A percentile compares a stretch with the other conserved stretches of the same genome.
These are phyloP conservation scores for Vitis hybrid DNA, from an alignment of 177 flowering plant species.

Conservation along the genomic window DNA sequence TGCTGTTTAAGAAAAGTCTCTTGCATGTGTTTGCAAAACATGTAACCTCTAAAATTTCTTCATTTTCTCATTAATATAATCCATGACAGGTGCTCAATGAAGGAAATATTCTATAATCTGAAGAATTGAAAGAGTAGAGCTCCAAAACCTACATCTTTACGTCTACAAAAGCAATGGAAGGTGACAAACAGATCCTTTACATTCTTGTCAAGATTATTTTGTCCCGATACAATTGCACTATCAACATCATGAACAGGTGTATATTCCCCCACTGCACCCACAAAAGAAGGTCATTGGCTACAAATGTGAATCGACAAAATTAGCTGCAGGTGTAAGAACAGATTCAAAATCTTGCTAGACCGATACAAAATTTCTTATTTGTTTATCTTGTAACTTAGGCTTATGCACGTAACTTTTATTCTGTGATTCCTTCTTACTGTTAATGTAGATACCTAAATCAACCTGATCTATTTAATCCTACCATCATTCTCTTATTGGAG, in stretches of 20 bases:
- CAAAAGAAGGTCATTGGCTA: background rate
- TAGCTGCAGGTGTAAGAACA: background rate
- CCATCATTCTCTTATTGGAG: background rate
- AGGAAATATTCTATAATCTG: background rate
- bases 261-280: conserved; percentile 29
- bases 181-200: conserved; percentile 71
- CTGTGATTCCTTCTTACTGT: too few relatives aligned
- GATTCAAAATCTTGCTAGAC: background rate
- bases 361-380: background rate
- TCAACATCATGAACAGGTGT: conserved; percentile 22
- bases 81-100: too few relatives aligned
- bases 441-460: too few relatives aligned
- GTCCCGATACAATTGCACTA: conserved; percentile 13
- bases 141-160: conserved; percentile 65
- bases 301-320: too few relatives aligned
- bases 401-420: too few relatives aligned
- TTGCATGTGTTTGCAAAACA: background rate
- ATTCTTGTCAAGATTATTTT: conserved; percentile 32
- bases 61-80: too few relatives aligned
- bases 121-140: background rate
- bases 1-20: background rate
- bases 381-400: too few relatives aligned
- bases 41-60: background rate
- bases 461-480: background rate
- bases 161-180: conserved; percentile 75